These are phyloP conservation scores for Daldinia caldariorum DNA, from an alignment of 495 filamentous ascomycete genomes.

Conservation along the genomic window DNA sequence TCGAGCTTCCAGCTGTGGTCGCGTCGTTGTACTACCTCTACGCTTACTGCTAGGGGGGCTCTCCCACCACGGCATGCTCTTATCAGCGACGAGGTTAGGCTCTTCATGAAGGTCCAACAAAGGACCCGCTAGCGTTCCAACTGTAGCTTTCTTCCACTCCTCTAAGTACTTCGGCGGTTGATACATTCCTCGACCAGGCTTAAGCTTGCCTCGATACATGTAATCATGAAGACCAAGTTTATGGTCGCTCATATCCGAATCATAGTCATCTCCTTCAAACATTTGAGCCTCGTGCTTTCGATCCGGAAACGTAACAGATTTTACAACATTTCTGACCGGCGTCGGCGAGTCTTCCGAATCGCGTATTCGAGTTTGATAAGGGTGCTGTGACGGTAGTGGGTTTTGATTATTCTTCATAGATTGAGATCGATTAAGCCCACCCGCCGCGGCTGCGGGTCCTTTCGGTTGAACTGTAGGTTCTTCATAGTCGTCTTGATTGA, in stretches of 20 bases:
- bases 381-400: constrained; percentile 19
- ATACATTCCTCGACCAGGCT: constrained; percentile 56
- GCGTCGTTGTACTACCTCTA: constrained; percentile 50
- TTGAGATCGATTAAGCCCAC: constrained; percentile 12
- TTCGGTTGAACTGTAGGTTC: constrained; percentile 32
- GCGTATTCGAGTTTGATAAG: constrained; percentile 29
- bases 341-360: constrained; percentile 24
- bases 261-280: constrained; percentile 31
- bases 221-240: constrained; percentile 58
- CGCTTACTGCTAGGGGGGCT: constrained; percentile 47
- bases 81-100: constrained; percentile 49
- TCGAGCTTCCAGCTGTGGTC: constrained; percentile 56
- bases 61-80: constrained; percentile 66
- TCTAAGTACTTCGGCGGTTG: constrained; percentile 59
- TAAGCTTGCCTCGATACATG: constrained; percentile 53
- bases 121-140: constrained; percentile 60
- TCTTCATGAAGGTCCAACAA: constrained; percentile 59
- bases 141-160: constrained; percentile 67
- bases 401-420: constrained; percentile 29
- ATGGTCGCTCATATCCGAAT: constrained; percentile 42
- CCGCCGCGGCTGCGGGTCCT: constrained; percentile 29
- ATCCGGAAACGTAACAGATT: constrained; percentile 48
- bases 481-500: constrained; percentile 36
- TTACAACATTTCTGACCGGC: constrained; percentile 27
- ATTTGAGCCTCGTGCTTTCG: constrained; percentile 32